phyloP scores from a whole-genome alignment of 1,284 basidiomycete species.

The Ganoderma lucidum region DNA sequence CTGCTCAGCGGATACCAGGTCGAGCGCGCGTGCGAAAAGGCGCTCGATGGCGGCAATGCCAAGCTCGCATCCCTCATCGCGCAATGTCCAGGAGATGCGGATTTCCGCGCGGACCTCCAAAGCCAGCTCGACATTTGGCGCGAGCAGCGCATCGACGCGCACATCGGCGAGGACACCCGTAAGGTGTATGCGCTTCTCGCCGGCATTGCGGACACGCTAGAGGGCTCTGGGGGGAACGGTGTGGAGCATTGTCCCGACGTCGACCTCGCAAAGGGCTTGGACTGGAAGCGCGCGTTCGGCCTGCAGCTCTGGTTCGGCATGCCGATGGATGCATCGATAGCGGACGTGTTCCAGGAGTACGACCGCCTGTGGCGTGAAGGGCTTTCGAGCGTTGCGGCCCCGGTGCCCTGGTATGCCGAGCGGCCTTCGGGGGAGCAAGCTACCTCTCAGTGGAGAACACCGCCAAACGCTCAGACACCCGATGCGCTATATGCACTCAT shows the following conservation, averaged over 20 bases:
- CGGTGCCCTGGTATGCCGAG: constrained; percentile 76
- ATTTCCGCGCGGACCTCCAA: constrained; percentile 79
- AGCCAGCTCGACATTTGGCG: constrained; percentile 89
- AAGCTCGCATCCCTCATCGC: constrained; percentile 93
- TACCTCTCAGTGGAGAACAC: constrained; percentile 46
- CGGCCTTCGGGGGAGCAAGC: constrained; percentile 31
- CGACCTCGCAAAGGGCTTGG: constrained; percentile 81
- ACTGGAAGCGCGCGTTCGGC: constrained; percentile 97
- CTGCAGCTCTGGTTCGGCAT: constrained; percentile 92
- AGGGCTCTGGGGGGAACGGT: constrained; percentile 64
- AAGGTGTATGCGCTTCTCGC: constrained; percentile 89
- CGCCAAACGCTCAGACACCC: constrained; percentile 46
- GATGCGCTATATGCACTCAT: constrained; percentile 91
- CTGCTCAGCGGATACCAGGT: constrained; percentile 90
- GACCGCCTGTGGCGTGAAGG: constrained; percentile 57
- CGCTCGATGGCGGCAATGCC: constrained; percentile 81
- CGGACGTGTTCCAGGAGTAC: constrained; percentile 77
- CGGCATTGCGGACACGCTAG: constrained; percentile 75
- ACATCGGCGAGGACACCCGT: constrained; percentile 76
- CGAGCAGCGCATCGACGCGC: constrained; percentile 76
- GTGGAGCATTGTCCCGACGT: constrained; percentile 71
- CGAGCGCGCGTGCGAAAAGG: constrained; percentile 81
- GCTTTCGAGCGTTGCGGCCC: constrained; percentile 59
- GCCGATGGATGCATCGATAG: constrained; percentile 75
- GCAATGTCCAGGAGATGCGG: constrained; percentile 85